Base-by-base conservation (phyloP, 2,329 filamentous ascomycete species). In the Coniochaeta sp. region DNA sequence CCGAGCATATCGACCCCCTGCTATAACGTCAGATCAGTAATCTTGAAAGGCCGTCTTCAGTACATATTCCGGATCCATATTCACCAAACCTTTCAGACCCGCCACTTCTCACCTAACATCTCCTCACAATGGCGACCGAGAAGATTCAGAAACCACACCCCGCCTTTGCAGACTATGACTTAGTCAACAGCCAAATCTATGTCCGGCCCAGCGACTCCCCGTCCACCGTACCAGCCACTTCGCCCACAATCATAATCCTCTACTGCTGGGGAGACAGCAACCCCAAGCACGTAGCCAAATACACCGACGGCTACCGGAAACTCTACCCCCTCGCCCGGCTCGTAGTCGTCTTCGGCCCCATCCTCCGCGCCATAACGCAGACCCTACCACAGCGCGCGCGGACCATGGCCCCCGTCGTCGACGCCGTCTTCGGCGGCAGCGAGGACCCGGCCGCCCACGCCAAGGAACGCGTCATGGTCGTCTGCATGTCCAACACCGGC, bases 401-500 rank as follows among this genome's bases (percentile, higher is more conserved):
- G 6, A 72, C 72, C 62, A 79, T 86, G 75, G 65, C 73, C 40
- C 78, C 76, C 12, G 70, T 82, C 38, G 63, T 81, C 36, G 70
- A 79, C 55, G 71, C 72, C 34, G 67, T 75, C 19, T 76, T 76
- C 57, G 69, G 67, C 16, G 61, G 24, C 9, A 56, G 61, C 3
- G 14, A 63, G 56, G 65, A 64, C 24, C 61, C 67, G 8, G 62
- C 70, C 22, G 67, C 69, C 22, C 55, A 44, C 31, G 55, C 38
- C 14, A 17, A 26, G 28, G 50, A 40, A 56, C 71, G 75, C 2
- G 70, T 85, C 14, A 70, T 85, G 19, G 67, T 81, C 1, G 82
- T 85, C 60, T 72, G 73, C 64, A 83, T 86, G 77, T 85, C 82
- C 62, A 86, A 84, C 68, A 84, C 82, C 0, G 83, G 83, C 16